A percentile compares a stretch with the other conserved stretches of the same genome.
phyloP scores from a whole-genome alignment of 2,329 filamentous ascomycete species.

The Aspergillus uvarum region DNA sequence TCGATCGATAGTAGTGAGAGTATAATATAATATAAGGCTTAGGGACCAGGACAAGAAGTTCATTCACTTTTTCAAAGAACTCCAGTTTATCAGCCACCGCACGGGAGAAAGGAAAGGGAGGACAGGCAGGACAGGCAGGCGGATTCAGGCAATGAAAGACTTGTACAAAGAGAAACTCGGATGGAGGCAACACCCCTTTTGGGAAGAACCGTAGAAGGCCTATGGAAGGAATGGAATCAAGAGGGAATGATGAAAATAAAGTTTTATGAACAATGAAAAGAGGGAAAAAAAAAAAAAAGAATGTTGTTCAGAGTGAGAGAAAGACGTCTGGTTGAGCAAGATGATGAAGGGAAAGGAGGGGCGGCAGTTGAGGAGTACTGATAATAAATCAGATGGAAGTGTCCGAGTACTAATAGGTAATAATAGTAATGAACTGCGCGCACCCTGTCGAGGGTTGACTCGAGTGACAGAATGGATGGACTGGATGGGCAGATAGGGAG shows the following conservation, averaged over 20 bases:
- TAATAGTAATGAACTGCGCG: not conserved
- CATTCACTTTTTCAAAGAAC: conserved; percentile 14
- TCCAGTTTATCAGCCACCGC: conserved; percentile 7
- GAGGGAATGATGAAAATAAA: conserved; percentile 7
- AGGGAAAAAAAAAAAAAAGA: conserved; percentile 12
- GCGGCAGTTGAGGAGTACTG: not conserved
- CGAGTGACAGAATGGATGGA: not conserved
- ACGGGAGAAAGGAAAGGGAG: conserved; percentile 1
- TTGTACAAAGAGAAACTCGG: not conserved
- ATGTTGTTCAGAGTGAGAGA: conserved; percentile 4
- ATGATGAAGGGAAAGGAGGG: conserved; percentile 3
- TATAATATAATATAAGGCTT: not conserved
- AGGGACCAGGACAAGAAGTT: not conserved
- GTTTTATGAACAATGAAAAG: not conserved
- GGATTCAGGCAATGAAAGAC: conserved; percentile 2
- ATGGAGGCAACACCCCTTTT: not conserved
- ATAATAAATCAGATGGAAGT: conserved; percentile 5
- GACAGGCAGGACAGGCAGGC: not conserved
- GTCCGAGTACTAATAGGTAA: conserved; percentile 5
- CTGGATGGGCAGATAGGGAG: not conserved
- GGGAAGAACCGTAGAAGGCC: not conserved
- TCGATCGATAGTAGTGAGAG: not conserved
- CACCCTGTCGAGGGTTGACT: conserved; percentile 1
- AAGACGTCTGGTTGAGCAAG: too few species aligned
- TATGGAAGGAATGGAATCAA: conserved; percentile 12